phyloP scores from a whole-genome alignment of 2,329 filamentous ascomycete genomes.

The Aspergillus viridinutans region DNA sequence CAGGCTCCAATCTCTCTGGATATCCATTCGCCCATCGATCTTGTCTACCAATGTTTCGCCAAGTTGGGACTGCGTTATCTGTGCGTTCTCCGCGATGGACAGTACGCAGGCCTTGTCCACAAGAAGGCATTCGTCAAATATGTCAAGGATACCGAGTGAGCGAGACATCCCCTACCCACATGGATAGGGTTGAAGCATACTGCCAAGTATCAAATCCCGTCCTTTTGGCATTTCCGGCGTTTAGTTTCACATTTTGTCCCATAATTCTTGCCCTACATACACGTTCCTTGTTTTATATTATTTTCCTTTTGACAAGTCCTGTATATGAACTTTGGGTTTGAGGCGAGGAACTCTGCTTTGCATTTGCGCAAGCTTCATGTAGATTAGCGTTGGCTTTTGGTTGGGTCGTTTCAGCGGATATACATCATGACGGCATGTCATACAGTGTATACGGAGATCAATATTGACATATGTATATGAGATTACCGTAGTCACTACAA shows the following conservation, averaged over 20 bases:
- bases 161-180: background rate
- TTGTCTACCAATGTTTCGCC: constrained; percentile 94
- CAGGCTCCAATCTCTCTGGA: constrained; percentile 82
- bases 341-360: background rate
- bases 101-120: constrained; percentile 87
- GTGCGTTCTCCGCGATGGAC: constrained; percentile 79
- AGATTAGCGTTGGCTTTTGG: background rate
- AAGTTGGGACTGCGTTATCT: constrained; percentile 91
- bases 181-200: background rate
- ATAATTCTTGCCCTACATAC: background rate
- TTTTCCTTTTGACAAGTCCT: background rate
- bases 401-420: background rate
- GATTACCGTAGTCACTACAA: constrained; percentile 1
- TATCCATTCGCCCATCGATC: constrained; percentile 82
- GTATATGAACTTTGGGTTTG: background rate
- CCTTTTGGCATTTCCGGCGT: background rate
- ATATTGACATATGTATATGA: background rate
- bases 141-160: constrained; percentile 69
- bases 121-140: constrained; percentile 98
- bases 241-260: background rate
- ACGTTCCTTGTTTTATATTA: background rate
- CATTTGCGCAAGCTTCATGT: background rate
- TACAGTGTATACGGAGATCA: background rate
- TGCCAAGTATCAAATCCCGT: background rate
- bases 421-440: background rate